Conservation (phyloP, 371 early-diverging fungal genomes). For the Mycotypha africana region DNA sequence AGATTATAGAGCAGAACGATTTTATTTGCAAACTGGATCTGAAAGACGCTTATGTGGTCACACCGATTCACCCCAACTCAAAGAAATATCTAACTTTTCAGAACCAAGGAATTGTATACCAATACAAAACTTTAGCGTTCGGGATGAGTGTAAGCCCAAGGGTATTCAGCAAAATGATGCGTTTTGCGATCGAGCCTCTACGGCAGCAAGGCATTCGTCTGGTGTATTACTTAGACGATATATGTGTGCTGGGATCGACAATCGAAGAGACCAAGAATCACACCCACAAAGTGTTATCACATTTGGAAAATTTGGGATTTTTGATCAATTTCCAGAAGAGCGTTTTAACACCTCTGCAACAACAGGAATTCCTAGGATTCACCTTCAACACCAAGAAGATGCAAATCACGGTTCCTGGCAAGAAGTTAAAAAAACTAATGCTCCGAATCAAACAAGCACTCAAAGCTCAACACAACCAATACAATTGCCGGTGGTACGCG, state of each 20-base stretch:
- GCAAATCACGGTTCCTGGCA: background rate
- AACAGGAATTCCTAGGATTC: slow-evolving; percentile 11
- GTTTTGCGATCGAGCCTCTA: slow-evolving; percentile 1
- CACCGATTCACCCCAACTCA: slow-evolving; percentile 1
- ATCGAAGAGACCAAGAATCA: background rate
- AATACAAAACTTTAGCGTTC: slow-evolving; percentile 8
- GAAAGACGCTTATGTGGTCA: slow-evolving; percentile 7
- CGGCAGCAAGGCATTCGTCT: slow-evolving; percentile 3
- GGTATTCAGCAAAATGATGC: background rate
- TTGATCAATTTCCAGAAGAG: slow-evolving; percentile 8
- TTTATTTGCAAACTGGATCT: slow-evolving; percentile 5
- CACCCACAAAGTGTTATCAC: background rate
- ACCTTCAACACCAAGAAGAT: slow-evolving; percentile 4
- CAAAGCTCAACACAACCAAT: background rate
- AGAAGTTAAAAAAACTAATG: background rate
- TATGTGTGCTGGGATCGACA: slow-evolving; percentile 2
- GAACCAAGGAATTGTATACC: slow-evolving; percentile 5
- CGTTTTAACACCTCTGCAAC: background rate
- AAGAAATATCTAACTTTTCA: slow-evolving; percentile 2
- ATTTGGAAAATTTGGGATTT: slow-evolving; percentile 6
- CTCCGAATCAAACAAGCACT: background rate
- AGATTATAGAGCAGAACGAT: slow-evolving; percentile 6
- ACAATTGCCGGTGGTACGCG: background rate
- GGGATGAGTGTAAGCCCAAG: slow-evolving; percentile 9
- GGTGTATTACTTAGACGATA: slow-evolving; percentile 10